Evolutionary conservation across 2,329 filamentous ascomycete genomes (phyloP).

Genomic region (Ophiostoma populinum): DNA sequence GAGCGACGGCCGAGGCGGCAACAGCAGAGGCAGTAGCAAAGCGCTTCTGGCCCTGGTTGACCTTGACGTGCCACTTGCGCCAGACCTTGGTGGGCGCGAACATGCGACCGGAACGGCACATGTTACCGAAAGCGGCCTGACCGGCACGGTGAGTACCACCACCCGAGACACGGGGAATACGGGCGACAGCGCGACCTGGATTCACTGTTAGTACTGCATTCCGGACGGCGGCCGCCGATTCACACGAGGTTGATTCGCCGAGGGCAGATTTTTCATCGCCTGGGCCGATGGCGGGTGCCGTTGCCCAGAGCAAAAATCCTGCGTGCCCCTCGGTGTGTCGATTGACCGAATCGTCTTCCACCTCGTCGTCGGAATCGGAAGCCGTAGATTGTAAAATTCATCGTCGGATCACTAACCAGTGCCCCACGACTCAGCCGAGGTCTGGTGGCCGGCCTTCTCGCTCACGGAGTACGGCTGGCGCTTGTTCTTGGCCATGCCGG

Average conservation of each 20-base stretch:
- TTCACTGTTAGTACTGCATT: not conserved
- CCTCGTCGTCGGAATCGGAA: not conserved
- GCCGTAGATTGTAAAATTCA: not conserved
- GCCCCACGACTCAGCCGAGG: conserved; percentile 99
- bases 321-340: too few relatives aligned
- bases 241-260: too few relatives aligned
- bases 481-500: conserved; percentile 99
- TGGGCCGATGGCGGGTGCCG: too few relatives aligned
- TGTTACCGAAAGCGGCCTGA: conserved; percentile 99
- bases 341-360: not conserved
- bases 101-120: conserved; percentile 99
- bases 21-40: conserved; percentile 96
- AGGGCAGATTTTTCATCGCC: too few relatives aligned
- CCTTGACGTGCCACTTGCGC: conserved; percentile 99
- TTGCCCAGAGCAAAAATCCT: too few relatives aligned
- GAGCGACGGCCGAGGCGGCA: conserved; percentile 85
- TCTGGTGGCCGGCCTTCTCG: conserved; percentile 99
- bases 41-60: conserved; percentile 98
- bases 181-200: conserved; percentile 90
- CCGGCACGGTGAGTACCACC: conserved; percentile 99
- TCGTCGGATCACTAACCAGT: conserved; percentile 53
- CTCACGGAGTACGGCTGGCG: conserved; percentile 98
- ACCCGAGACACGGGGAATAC: conserved; percentile 99
- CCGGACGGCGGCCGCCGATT: not conserved
- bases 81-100: conserved; percentile 99